Base-by-base conservation (phyloP, 768 basidiomycete genomes). In the Neoboletus brunneissimus region DNA sequence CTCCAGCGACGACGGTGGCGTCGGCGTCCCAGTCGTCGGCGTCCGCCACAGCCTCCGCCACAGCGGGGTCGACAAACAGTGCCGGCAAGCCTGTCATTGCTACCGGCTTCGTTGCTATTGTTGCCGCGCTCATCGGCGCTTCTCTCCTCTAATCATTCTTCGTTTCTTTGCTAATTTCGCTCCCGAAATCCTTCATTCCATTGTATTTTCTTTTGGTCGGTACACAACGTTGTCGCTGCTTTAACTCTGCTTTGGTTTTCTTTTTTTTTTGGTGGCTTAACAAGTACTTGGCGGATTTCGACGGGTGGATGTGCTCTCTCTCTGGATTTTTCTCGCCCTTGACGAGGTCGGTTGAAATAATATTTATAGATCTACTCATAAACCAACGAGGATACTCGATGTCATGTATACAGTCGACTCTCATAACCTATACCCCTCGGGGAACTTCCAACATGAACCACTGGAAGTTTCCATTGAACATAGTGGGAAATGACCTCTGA, bases 41-140 rank as follows among this genome's bases (percentile, higher is more conserved):
- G n/a, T n/a, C n/a, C n/a, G n/a, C n/a, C n/a, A 3, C 45, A 16
- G 15, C 54, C 8, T 23, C 59, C 2, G 13, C 67, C 0, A 4
- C 55, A 3, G 13, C 53, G 6, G 1, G 53, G 2, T 25, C 63
- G 13, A 41, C 62, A 15, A 64, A 53, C 16, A 51, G 59, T 22
- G 69, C 71, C n/a, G 61, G 51, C 53, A 72, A 58, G 40, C 57
- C 65, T n/a, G 56, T 55, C 23, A 48, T 71, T 11, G 47, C 70
- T 8, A 64, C 67, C 1, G 57, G 69, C 18, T 22, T 67, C 7
- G 55, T 71, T 16, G 71, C 57, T 3, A 29, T 64, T 23, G 59
- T 54, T 25, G 62, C 69, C 6, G 52, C 55, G 2, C 48, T 69
- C n/a, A n/a, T 71, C 7, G 60, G 69, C 16, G 61, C 58, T 42